These are phyloP conservation scores for Euphrasia confusa DNA, from an alignment of 257 asterid genomes.

Conservation along the genomic window DNA sequence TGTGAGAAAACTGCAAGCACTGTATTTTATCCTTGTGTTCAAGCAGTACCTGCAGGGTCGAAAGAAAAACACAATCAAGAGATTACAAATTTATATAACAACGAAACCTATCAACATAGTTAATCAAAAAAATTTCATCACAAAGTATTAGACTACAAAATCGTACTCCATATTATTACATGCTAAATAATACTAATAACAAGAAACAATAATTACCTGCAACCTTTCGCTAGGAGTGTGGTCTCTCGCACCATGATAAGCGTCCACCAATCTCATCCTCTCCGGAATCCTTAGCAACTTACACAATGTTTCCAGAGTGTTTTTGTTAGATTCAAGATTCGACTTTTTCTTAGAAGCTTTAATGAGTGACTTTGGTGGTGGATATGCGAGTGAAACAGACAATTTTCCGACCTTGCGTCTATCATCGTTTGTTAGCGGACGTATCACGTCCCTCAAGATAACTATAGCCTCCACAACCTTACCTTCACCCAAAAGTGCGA, in stretches of 20 bases:
- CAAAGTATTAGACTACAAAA: background rate
- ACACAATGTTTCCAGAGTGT: background rate
- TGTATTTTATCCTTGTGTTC: constrained; percentile 68
- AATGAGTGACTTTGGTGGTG: background rate
- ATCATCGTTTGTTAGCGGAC: background rate
- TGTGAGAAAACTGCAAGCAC: constrained; percentile 70
- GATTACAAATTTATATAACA: background rate
- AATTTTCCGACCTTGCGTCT: background rate
- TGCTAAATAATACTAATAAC: background rate
- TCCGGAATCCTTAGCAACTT: background rate
- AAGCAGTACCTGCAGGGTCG: constrained; percentile 35
- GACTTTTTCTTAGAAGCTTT: background rate
- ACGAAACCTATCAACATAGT: background rate
- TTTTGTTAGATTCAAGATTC: background rate
- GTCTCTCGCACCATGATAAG: background rate
- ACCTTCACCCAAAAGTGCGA: background rate
- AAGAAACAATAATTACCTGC: background rate
- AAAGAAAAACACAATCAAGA: background rate
- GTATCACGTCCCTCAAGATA: background rate
- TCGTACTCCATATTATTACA: background rate
- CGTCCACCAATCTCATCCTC: background rate
- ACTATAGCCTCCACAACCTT: background rate
- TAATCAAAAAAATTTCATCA: no score
- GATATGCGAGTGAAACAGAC: background rate
- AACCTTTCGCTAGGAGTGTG: background rate